Evolutionary conservation across 768 basidiomycete genomes (phyloP).

Genomic region (Austroboletus festivus): DNA sequence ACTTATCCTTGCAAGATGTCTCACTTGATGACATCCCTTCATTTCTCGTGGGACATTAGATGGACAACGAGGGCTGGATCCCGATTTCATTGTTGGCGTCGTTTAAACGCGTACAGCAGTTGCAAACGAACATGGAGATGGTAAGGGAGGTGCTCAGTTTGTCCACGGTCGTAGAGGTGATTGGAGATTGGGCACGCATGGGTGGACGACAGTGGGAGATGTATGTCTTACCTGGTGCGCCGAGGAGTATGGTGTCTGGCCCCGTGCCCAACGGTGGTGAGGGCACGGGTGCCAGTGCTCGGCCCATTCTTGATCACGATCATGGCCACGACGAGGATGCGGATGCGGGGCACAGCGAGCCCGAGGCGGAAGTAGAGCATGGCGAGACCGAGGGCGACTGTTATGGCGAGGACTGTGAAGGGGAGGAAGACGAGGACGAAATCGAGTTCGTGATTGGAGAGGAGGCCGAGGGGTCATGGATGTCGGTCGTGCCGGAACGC

Average conservation of each 20-base stretch:
- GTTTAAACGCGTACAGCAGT: slow-evolving; percentile 75
- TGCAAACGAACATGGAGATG: slow-evolving; percentile 57
- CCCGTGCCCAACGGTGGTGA: neutral
- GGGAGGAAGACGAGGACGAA: slow-evolving; percentile 67
- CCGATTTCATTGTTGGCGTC: slow-evolving; percentile 76
- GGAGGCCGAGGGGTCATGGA: slow-evolving; percentile 39
- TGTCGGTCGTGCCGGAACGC: slow-evolving; percentile 31
- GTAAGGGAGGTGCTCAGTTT: slow-evolving; percentile 69
- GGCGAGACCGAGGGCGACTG: slow-evolving; percentile 26
- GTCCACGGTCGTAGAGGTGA: slow-evolving; percentile 72
- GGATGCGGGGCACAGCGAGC: slow-evolving; percentile 6
- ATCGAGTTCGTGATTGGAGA: slow-evolving; percentile 69
- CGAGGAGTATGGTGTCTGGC: slow-evolving; percentile 36
- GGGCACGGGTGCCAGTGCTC: neutral
- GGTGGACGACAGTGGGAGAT: slow-evolving; percentile 53
- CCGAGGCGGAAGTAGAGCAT: slow-evolving; percentile 19
- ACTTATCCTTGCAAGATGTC: neutral
- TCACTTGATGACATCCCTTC: neutral
- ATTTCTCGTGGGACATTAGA: slow-evolving; percentile 52
- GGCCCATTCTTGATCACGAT: neutral
- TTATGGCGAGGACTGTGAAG: slow-evolving; percentile 36
- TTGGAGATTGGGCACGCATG: slow-evolving; percentile 65
- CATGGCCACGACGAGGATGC: neutral
- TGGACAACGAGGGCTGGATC: slow-evolving; percentile 90
- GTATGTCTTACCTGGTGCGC: slow-evolving; percentile 60